Conservation (phyloP, 179 eudicot genomes). For the Nepenthes alata region DNA sequence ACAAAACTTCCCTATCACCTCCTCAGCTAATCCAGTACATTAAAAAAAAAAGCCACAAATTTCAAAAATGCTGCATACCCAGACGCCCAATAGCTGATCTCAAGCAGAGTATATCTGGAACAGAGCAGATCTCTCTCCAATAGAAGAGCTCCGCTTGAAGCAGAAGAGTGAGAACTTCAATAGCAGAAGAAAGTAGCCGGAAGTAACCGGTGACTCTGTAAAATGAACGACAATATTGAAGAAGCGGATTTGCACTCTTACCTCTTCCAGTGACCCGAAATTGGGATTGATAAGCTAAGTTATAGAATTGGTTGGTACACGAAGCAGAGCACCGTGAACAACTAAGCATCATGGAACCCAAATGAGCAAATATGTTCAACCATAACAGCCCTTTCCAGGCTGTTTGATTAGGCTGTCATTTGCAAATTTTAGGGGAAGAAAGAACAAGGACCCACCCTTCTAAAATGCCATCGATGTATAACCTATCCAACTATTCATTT, state of each 20-base stretch:
- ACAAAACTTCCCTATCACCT: neutral
- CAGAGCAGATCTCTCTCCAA: conserved; percentile 20
- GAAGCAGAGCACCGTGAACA: neutral
- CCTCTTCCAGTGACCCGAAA: neutral
- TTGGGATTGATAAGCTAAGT: neutral
- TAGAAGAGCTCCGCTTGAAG: neutral
- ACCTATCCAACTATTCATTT: neutral
- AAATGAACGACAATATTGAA: neutral
- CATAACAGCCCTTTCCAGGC: conserved; percentile 9
- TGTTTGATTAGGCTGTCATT: conserved; percentile 10
- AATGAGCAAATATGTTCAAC: conserved; percentile 2
- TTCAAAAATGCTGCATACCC: conserved; percentile 14
- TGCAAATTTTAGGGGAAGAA: neutral
- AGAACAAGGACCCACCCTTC: conserved; percentile 1
- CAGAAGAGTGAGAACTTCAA: neutral
- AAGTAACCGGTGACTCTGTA: neutral
- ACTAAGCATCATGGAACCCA: neutral
- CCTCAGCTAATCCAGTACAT: conserved; percentile 2
- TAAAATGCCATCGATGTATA: neutral
- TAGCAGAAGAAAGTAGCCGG: neutral
- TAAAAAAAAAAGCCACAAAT: conserved; percentile 7
- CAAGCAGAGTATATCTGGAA: conserved; percentile 10
- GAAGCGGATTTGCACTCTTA: neutral
- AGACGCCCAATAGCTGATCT: conserved; percentile 9
- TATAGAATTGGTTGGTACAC: neutral